Base-by-base conservation (phyloP, 108 stramenopile species). In the Cyclotella atomus region DNA sequence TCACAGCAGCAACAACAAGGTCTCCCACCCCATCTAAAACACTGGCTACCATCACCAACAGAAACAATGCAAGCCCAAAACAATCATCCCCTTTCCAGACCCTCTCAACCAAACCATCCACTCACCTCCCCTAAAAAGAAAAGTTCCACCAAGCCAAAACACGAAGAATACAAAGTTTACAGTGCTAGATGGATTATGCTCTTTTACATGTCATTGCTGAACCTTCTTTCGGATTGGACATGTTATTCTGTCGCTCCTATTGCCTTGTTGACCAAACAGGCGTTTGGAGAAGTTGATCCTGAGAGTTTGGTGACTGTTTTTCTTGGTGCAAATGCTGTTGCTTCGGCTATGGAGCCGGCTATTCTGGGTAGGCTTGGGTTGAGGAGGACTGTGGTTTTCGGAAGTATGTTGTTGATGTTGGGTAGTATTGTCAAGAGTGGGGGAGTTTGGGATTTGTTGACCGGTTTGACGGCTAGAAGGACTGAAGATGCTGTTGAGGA, bases 181-280 rank as follows among this genome's bases (percentile, higher is more conserved):
- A 15, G 21, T 34, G 34, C 65, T 36, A 71, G 78, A 20, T 79
- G 71, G 71, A 67, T 79, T 32, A 79, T 96, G 95, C 84, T 96
- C 33, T 44, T 88, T 14, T 96, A 96, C 87, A 92, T 96, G 91
- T 90, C 89, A 28, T 32, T 89, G 19, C 77, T 96, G 55, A 93
- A 93, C 59, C 84, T 96, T 3, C 77, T 95, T 30, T 91, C 91
- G 17, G 93, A 94, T 59, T 94, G 93, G 93, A 96, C 92, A 6
- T 96, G 95, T 56, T 96, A 92, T 68, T 88, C 88, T 49, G 91
- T 92, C 23, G 95, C 95, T 17, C 92, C 95, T 25, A 93, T 95
- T 59, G 89, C 94, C 0, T 21, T 90, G 3, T 49, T 95, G 82
- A 45, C 85, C 68, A 56, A 79, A 24, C 64, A 91, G 17, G 90